Evolutionary conservation across 257 asterid species (phyloP).

Genomic region (Ilex asprella): DNA sequence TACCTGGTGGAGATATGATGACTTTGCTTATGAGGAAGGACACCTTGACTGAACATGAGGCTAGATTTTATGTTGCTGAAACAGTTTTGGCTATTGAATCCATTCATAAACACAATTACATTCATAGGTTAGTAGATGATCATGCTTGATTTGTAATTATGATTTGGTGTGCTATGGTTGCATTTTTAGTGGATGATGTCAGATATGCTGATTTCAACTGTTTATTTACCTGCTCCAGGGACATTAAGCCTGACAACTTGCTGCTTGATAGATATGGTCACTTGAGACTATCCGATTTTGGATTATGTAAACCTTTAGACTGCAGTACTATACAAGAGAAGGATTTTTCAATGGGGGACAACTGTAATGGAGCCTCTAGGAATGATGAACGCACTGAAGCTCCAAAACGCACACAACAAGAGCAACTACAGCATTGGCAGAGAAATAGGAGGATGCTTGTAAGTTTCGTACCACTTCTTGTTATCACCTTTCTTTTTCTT

Average conservation of each 20-base stretch:
- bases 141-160: constrained; percentile 19
- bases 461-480: constrained; percentile 24
- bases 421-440: constrained; percentile 97
- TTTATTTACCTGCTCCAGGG: constrained; percentile 46
- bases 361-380: constrained; percentile 34
- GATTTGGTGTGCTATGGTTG: constrained; percentile 10
- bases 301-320: constrained; percentile 95
- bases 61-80: constrained; percentile 86
- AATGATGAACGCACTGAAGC: constrained; percentile 43
- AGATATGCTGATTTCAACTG: constrained; percentile 22
- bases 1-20: constrained; percentile 98
- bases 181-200: constrained; percentile 7
- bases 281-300: constrained; percentile 88
- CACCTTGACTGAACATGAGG: constrained; percentile 72
- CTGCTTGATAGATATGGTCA: constrained; percentile 92
- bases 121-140: constrained; percentile 62
- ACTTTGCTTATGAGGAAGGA: constrained; percentile 92
- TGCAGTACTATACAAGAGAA: constrained; percentile 73
- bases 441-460: constrained; percentile 94
- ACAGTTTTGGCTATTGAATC: constrained; percentile 91
- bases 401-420: constrained; percentile 91
- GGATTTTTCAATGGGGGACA: constrained; percentile 70
- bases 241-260: constrained; percentile 93
- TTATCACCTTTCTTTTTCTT: no score
- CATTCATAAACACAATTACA: constrained; percentile 77